These are phyloP conservation scores for Zarea fungicola DNA, from an alignment of 2,329 filamentous ascomycete genomes.

Conservation along the genomic window DNA sequence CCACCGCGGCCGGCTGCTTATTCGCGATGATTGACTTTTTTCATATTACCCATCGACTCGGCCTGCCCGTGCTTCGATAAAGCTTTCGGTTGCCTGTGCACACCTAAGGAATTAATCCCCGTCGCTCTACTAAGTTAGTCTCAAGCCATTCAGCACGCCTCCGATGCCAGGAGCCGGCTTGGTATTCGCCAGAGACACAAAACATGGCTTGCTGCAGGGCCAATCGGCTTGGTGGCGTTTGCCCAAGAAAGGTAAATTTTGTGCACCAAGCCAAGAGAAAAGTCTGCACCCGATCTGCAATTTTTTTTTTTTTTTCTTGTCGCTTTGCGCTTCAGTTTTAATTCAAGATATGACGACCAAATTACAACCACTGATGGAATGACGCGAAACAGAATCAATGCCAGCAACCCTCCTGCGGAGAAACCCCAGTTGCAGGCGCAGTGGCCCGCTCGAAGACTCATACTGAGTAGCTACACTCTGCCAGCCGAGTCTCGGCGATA, in stretches of 20 bases:
- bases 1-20: background rate
- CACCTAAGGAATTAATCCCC: no score
- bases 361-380: no score
- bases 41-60: background rate
- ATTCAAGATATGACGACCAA: no score
- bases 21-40: background rate
- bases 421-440: background rate
- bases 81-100: background rate
- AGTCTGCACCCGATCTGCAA: slow-evolving; percentile 6
- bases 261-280: background rate
- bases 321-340: no score
- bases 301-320: no score
- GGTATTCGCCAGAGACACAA: background rate
- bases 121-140: background rate
- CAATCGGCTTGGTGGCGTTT: slow-evolving; percentile 1
- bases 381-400: no score
- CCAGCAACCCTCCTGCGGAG: background rate
- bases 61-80: slow-evolving; percentile 2
- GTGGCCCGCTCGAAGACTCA: slow-evolving; percentile 1
- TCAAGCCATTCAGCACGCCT: background rate
- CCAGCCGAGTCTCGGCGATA: slow-evolving; percentile 6
- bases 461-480: background rate
- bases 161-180: slow-evolving; percentile 4
- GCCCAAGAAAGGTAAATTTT: slow-evolving; percentile 6
- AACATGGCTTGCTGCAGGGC: slow-evolving; percentile 9